Evolutionary conservation across 768 basidiomycete species (phyloP).

Genomic region (Phanerodontia chrysosporium): DNA sequence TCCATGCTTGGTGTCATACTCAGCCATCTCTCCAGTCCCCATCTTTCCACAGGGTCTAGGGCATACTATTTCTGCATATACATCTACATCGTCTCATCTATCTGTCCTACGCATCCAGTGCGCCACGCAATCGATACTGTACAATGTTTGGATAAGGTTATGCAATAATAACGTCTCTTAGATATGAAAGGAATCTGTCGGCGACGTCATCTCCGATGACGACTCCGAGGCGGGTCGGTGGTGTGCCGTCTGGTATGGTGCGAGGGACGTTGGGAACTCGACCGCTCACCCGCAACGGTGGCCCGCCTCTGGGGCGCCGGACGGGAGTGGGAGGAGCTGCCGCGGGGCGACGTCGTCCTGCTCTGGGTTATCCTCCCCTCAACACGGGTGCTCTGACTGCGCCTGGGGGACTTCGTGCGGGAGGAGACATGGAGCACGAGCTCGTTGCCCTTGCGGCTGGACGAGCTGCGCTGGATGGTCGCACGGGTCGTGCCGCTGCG

Average conservation of each 20-base stretch:
- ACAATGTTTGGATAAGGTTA: constrained; percentile 3
- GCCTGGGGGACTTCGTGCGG: constrained; percentile 18
- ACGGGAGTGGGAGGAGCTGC: background rate
- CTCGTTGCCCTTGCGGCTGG: constrained; percentile 9
- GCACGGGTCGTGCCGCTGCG: background rate
- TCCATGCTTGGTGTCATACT: background rate
- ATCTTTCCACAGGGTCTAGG: background rate
- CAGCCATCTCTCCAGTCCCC: too few relatives aligned
- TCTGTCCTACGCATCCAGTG: background rate
- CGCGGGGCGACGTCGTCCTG: background rate
- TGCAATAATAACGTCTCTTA: background rate
- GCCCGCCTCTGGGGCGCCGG: constrained; percentile 3
- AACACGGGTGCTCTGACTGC: constrained; percentile 19
- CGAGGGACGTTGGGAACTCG: background rate
- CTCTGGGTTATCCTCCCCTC: constrained; percentile 14
- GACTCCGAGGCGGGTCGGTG: background rate
- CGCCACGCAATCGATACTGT: background rate
- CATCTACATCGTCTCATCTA: background rate
- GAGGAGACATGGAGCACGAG: constrained; percentile 21
- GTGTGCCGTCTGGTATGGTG: background rate
- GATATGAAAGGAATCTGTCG: background rate
- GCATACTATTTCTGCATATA: background rate
- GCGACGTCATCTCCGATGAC: background rate
- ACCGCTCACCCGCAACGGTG: background rate
- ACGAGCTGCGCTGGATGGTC: constrained; percentile 7